These are phyloP conservation scores for Podaxis rugospora DNA, from an alignment of 768 basidiomycete species.

Conservation along the genomic window DNA sequence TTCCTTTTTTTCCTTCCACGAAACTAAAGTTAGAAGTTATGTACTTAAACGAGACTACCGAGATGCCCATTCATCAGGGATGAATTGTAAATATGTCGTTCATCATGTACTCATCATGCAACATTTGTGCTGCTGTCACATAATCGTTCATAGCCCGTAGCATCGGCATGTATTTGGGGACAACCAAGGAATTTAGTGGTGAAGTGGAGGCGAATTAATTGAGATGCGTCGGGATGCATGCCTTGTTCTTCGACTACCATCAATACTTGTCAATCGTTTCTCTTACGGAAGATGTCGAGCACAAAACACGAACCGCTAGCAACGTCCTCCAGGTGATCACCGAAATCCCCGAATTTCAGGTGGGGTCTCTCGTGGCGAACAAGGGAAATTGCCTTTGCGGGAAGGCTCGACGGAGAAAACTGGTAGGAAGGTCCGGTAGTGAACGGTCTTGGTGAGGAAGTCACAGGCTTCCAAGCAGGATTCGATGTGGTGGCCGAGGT, in stretches of 20 bases:
- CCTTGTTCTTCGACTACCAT: constrained; percentile 32
- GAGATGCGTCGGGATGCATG: constrained; percentile 26
- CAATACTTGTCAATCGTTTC: background rate
- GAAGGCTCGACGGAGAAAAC: constrained; percentile 40
- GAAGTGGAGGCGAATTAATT: background rate
- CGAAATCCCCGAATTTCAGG: constrained; percentile 69
- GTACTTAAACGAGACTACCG: constrained; percentile 1
- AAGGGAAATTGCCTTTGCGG: constrained; percentile 41
- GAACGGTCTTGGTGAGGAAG: constrained; percentile 34
- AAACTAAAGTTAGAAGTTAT: background rate
- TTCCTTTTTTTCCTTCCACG: background rate
- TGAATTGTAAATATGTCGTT: too few species aligned
- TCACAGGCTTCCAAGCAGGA: constrained; percentile 42
- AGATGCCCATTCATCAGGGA: background rate
- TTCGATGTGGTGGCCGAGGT: constrained; percentile 32
- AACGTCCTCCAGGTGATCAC: constrained; percentile 78
- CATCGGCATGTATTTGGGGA: too few species aligned
- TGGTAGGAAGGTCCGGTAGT: constrained; percentile 39
- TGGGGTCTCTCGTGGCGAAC: constrained; percentile 50
- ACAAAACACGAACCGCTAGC: constrained; percentile 36
- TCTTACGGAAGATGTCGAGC: constrained; percentile 2
- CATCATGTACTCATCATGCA: background rate
- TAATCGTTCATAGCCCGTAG: background rate
- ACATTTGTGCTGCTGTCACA: background rate
- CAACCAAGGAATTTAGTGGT: too few species aligned